Conservation (phyloP, 257 asterid genomes). For the Rauvolfia tetraphylla region DNA sequence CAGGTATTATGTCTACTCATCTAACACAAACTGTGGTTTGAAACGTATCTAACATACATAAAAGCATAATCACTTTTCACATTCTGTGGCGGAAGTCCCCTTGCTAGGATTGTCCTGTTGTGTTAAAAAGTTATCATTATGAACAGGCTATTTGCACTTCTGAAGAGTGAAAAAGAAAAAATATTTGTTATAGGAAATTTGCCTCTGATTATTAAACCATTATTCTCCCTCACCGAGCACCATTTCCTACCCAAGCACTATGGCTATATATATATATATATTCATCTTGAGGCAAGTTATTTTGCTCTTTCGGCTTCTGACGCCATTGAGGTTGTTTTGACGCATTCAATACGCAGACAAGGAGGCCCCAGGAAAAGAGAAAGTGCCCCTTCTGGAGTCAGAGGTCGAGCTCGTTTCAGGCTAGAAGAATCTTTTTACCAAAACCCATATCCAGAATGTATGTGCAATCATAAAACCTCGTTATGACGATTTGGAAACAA, state of each 20-base stretch:
- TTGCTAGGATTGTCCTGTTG: not conserved
- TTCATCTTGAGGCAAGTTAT: not conserved
- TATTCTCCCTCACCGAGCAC: not conserved
- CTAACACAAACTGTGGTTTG: not conserved
- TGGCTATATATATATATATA: no score
- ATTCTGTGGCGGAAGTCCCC: not conserved
- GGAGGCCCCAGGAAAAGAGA: slow-evolving; percentile 79
- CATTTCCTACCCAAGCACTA: not conserved
- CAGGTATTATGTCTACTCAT: slow-evolving; percentile 41
- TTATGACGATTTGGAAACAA: slow-evolving; percentile 18
- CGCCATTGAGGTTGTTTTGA: not conserved
- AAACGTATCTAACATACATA: not conserved
- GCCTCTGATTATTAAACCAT: not conserved
- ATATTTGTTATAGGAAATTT: not conserved
- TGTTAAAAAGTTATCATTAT: not conserved
- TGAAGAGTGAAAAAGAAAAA: not conserved
- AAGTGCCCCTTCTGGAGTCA: slow-evolving; percentile 73
- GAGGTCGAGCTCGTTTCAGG: slow-evolving; percentile 69
- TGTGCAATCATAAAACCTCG: slow-evolving; percentile 44
- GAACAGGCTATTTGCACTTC: not conserved
- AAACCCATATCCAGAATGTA: slow-evolving; percentile 88
- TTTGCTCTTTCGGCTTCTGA: not conserved
- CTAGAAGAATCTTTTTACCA: slow-evolving; percentile 89
- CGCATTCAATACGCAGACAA: slow-evolving; percentile 41
- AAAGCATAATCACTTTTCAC: not conserved